Evolutionary conservation across 2,329 filamentous ascomycete genomes (phyloP).

Genomic region (Penicillium paneum): DNA sequence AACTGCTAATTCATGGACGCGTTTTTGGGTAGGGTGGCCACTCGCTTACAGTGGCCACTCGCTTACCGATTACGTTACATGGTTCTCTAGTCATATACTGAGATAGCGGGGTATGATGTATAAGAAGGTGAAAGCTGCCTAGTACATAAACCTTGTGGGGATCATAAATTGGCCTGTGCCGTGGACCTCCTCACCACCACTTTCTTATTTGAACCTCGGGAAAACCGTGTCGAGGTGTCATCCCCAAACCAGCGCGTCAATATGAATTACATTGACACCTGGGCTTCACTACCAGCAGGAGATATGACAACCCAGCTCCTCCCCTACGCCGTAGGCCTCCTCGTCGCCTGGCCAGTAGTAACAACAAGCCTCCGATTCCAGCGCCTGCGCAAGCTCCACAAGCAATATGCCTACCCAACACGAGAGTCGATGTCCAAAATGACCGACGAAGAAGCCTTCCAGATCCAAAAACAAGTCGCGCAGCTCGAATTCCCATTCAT

Average conservation of each 20-base stretch:
- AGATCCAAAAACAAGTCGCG: slow-evolving; percentile 47
- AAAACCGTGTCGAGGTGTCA: not conserved
- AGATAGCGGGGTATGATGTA: not conserved
- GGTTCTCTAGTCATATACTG: not conserved
- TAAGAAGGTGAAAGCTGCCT: not conserved
- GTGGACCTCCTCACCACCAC: not conserved
- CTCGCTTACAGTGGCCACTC: too few species aligned
- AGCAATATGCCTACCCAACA: slow-evolving; percentile 46
- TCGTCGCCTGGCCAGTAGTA: slow-evolving; percentile 29
- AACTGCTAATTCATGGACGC: too few species aligned
- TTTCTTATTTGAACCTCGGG: not conserved
- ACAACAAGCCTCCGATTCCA: slow-evolving; percentile 31
- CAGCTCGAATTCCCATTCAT: slow-evolving; percentile 57
- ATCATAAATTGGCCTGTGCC: not conserved
- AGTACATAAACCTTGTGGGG: not conserved
- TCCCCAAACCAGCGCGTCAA: not conserved
- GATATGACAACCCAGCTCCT: slow-evolving; percentile 14
- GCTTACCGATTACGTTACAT: too few species aligned
- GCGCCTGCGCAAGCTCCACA: slow-evolving; percentile 37
- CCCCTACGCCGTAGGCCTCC: slow-evolving; percentile 21
- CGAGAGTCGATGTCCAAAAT: slow-evolving; percentile 50
- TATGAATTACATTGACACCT: not conserved
- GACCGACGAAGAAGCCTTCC: slow-evolving; percentile 53
- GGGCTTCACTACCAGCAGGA: not conserved
- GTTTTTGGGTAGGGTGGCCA: too few species aligned